These are phyloP conservation scores for Amylocystis lapponica DNA, from an alignment of 768 basidiomycete genomes.

Conservation along the genomic window DNA sequence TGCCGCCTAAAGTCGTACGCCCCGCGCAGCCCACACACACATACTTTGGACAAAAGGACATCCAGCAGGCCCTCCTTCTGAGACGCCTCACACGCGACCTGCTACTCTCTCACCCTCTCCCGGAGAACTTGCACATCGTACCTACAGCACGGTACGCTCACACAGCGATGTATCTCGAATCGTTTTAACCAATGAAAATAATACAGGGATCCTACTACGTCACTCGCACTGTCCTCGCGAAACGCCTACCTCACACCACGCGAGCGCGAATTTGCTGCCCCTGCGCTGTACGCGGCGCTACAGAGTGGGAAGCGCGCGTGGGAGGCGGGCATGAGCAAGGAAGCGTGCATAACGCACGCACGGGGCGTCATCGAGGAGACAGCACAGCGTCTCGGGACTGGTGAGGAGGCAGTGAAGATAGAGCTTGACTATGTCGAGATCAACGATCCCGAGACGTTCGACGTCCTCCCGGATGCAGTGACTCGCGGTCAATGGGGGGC, in stretches of 20 bases:
- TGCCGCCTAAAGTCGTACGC: neutral
- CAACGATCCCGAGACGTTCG: conserved; percentile 77
- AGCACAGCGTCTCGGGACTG: conserved; percentile 20
- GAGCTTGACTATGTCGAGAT: conserved; percentile 83
- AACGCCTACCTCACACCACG: conserved; percentile 71
- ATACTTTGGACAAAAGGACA: conserved; percentile 98
- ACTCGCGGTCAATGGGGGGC: conserved; percentile 21
- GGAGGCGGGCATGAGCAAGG: conserved; percentile 44
- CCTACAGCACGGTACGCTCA: conserved; percentile 63
- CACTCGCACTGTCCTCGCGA: conserved; percentile 85
- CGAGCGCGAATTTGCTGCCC: conserved; percentile 62
- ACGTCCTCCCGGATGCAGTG: conserved; percentile 40
- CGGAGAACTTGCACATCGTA: conserved; percentile 75
- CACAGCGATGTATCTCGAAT: conserved; percentile 9
- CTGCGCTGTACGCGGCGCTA: conserved; percentile 65
- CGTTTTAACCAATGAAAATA: neutral
- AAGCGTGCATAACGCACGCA: conserved; percentile 42
- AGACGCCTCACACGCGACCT: conserved; percentile 75
- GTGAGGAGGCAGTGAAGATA: conserved; percentile 41
- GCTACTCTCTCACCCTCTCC: conserved; percentile 69
- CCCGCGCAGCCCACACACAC: conserved; percentile 74
- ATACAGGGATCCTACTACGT: conserved; percentile 41
- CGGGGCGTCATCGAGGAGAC: conserved; percentile 32
- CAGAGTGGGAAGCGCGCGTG: conserved; percentile 50
- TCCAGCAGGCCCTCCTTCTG: conserved; percentile 89